Base-by-base conservation (phyloP, 2,329 filamentous ascomycete species). In the Thielaviopsis punctulata region DNA sequence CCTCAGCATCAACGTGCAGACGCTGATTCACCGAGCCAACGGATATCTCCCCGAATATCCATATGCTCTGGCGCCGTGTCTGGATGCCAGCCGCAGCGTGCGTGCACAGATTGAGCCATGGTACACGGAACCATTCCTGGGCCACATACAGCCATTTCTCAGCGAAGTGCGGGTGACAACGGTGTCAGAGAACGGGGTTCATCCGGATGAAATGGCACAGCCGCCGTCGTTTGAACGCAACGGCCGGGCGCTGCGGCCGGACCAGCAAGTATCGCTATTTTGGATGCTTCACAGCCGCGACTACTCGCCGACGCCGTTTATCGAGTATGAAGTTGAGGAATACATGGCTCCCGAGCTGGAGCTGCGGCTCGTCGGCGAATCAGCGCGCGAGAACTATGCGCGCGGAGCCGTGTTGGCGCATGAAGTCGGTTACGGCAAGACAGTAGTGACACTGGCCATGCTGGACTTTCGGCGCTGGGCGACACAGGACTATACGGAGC, bases 381-480 rank as follows among this genome's bases (percentile, higher is more conserved):
- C 65, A 1, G 55, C 61, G 48, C 56, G 59, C 3, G 54, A 56
- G 4, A 59, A 62, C 22, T 55, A 51, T 7, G 57, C 60, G 33
- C 60, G 59, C 2, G 68, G 69, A 12, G 69, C 68, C 24, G 61
- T 71, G 8, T 59, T 69, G 6, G 69, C 68, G 1, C 68, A 71
- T 44, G 63, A 69, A 24, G 66, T 71, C 13, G 69, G 69, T 15
- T 71, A 66, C 50, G 69, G 69, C 1, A 72, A 72, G 58, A 72
- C 69, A 0, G 61, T 70, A 4, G 59, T 69, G 23, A 64, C 60
- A 5, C 62, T 71, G 12, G 67, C 63, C 1, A 59, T 70, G 4
- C 60, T 69, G 7, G 62, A 65, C 22, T 54, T 53, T 7, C 62
- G 63, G 49, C 43, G 59, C 15, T 62, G 15, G 18, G 25, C 27